Evolutionary conservation across 2,329 filamentous ascomycete species (phyloP).

Genomic region (Iodosphaeria phyllophila): DNA sequence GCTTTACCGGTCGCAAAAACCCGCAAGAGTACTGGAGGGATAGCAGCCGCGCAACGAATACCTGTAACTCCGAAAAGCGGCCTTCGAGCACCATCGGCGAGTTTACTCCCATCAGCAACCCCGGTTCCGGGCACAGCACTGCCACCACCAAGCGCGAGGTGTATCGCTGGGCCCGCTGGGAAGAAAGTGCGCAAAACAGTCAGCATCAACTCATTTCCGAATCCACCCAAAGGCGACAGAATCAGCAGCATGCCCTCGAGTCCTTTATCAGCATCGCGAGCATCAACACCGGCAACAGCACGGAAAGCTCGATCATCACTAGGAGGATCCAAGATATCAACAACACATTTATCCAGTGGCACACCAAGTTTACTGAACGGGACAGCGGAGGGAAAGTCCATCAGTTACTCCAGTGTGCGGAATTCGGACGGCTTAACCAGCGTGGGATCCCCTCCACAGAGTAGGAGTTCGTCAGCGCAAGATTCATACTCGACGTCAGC

Average conservation of each 20-base stretch:
- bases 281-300: conserved; percentile 18
- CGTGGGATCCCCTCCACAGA: conserved; percentile 68
- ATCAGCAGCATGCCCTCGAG: conserved; percentile 42
- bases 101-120: conserved; percentile 28
- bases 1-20: conserved; percentile 57
- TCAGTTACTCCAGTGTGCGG: conserved; percentile 40
- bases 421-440: conserved; percentile 61
- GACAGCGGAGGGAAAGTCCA: conserved; percentile 57
- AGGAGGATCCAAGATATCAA: conserved; percentile 33
- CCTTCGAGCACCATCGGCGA: conserved; percentile 39
- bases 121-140: conserved; percentile 33
- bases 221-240: conserved; percentile 56
- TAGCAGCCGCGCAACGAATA: conserved; percentile 22
- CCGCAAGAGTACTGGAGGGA: conserved; percentile 41
- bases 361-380: conserved; percentile 66
- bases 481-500: conserved; percentile 83
- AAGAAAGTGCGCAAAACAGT: conserved; percentile 70
- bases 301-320: conserved; percentile 33
- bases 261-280: conserved; percentile 37
- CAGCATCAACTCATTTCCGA: conserved; percentile 86
- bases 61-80: conserved; percentile 35
- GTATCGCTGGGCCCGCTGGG: conserved; percentile 36
- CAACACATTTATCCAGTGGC: conserved; percentile 26
- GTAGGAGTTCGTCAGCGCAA: conserved; percentile 78
- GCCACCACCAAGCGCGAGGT: conserved; percentile 35